Evolutionary conservation across 2,329 filamentous ascomycete species (phyloP).

Genomic region (Ampelomyces quisqualis): DNA sequence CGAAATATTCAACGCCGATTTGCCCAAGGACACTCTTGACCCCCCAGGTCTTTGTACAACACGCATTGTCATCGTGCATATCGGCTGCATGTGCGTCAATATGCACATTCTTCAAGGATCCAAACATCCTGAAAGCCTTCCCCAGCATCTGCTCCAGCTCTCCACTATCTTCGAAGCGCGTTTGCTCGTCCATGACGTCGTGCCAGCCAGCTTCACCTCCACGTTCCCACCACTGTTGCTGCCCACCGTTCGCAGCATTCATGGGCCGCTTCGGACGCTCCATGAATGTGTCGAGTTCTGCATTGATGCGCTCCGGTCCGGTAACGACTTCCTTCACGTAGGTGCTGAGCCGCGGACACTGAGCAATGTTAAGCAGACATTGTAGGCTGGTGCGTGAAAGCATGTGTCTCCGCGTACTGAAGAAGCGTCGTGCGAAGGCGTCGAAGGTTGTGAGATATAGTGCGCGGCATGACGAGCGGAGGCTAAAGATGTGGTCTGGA

Average conservation of each 20-base stretch:
- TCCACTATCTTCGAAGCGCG: background rate
- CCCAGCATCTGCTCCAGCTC: background rate
- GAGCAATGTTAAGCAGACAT: background rate
- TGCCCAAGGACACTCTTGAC: background rate
- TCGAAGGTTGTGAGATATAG: background rate
- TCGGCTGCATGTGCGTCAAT: background rate
- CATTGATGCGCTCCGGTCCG: conserved; percentile 3
- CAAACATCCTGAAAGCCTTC: background rate
- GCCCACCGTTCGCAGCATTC: no score
- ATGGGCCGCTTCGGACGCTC: no score
- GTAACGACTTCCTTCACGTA: conserved; percentile 2
- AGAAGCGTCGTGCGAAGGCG: conserved; percentile 1
- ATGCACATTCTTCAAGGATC: background rate
- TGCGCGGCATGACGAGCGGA: conserved; percentile 1
- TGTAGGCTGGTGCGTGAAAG: conserved; percentile 1
- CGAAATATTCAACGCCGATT: background rate
- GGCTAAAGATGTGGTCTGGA: conserved; percentile 1
- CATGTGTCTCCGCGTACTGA: conserved; percentile 5
- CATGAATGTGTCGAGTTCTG: background rate
- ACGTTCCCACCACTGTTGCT: no score
- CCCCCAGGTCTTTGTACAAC: background rate
- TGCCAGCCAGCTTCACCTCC: background rate
- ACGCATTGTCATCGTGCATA: background rate
- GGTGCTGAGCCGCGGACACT: background rate
- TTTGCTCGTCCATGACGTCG: background rate